These are phyloP conservation scores for Bertia moriformis DNA, from an alignment of 2,329 filamentous ascomycete species.

Conservation along the genomic window DNA sequence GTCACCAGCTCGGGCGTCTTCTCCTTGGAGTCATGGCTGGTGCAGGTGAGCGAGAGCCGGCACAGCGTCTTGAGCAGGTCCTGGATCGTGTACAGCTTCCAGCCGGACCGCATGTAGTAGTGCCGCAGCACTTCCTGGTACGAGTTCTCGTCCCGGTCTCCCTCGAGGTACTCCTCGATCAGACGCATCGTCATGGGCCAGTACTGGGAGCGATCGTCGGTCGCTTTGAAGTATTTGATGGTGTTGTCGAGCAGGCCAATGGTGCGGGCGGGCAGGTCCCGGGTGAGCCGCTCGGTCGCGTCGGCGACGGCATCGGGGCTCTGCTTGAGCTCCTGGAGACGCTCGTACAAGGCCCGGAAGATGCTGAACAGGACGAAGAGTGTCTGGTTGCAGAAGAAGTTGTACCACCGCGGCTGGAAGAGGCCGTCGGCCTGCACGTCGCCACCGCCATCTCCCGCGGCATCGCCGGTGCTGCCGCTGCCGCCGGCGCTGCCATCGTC, in stretches of 20 bases:
- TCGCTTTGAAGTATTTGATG: constrained; percentile 61
- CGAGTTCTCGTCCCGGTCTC: constrained; percentile 66
- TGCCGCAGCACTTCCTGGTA: constrained; percentile 84
- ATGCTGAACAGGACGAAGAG: constrained; percentile 92
- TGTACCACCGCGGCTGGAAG: constrained; percentile 69
- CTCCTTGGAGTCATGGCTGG: constrained; percentile 76
- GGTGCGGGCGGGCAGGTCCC: too few relatives aligned
- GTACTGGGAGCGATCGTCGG: constrained; percentile 50
- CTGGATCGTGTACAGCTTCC: constrained; percentile 85
- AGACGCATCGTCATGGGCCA: constrained; percentile 76
- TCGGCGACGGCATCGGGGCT: constrained; percentile 53
- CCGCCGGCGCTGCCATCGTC: constrained; percentile 23
- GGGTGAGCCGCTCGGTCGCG: constrained; percentile 74
- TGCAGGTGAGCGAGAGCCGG: constrained; percentile 66
- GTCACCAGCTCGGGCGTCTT: constrained; percentile 83
- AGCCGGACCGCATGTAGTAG: constrained; percentile 81
- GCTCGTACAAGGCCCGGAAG: constrained; percentile 78
- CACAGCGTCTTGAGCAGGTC: constrained; percentile 72
- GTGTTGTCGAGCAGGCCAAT: constrained; percentile 55
- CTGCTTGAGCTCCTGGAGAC: constrained; percentile 30
- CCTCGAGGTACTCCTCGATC: constrained; percentile 72
- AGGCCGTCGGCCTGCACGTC: constrained; percentile 67
- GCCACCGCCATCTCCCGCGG: constrained; percentile 42
- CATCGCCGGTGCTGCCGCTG: constrained; percentile 37
- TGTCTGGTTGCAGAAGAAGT: constrained; percentile 80